Percentiles rank a stretch among this genome's conserved stretches.
These are phyloP conservation scores for Zygosaccharomyces kombuchaensis DNA, from an alignment of 805 yeast genomes.

Conservation along the genomic window DNA sequence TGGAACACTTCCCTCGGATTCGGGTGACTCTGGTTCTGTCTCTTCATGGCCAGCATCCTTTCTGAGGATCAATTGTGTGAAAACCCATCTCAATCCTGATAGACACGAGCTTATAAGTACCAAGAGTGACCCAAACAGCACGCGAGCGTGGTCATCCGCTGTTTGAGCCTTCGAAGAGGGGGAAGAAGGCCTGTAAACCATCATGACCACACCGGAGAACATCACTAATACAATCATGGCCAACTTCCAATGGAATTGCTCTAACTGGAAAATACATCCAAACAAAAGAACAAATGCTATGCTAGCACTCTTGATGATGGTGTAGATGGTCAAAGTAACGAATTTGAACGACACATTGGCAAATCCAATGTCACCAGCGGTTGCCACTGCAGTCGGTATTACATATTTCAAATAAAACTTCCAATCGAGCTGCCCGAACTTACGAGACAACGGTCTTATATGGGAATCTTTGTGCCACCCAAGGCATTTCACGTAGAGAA, in stretches of 20 bases:
- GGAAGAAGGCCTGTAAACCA: constrained; percentile 58
- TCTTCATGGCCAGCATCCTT: constrained; percentile 44
- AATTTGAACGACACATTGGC: constrained; percentile 79
- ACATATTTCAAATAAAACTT: constrained; percentile 49
- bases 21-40: background rate
- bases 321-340: constrained; percentile 78
- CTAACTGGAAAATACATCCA: constrained; percentile 78
- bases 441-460: background rate
- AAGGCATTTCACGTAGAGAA: constrained; percentile 37
- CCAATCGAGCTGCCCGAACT: constrained; percentile 19
- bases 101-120: constrained; percentile 76
- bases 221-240: constrained; percentile 67
- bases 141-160: constrained; percentile 16
- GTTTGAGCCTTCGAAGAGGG: constrained; percentile 29
- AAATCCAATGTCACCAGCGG: constrained; percentile 91
- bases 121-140: constrained; percentile 57
- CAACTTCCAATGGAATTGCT: constrained; percentile 64
- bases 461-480: constrained; percentile 1
- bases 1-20: constrained; percentile 1
- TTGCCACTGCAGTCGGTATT: constrained; percentile 80
- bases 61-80: constrained; percentile 77
- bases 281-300: constrained; percentile 85
- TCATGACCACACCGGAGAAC: constrained; percentile 80
- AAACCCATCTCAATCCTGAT: constrained; percentile 92
- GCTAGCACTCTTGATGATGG: constrained; percentile 88